Evolutionary conservation across 495 filamentous ascomycete species (phyloP).

Genomic region (Hyaloscypha hepaticicola): DNA sequence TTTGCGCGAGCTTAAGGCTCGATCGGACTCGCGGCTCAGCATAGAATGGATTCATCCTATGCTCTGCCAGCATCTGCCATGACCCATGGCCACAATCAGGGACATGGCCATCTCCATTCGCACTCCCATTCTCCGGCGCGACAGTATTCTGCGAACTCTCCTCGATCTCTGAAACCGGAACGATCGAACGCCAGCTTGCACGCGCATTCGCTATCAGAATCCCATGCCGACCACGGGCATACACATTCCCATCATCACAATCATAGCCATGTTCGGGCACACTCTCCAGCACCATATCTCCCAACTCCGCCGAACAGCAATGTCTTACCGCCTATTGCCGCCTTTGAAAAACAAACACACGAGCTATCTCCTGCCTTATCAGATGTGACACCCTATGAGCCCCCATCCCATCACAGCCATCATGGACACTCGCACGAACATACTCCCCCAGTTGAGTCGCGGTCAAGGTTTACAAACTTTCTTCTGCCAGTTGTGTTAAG

Average conservation of each 20-base stretch:
- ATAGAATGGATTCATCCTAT: constrained; percentile 49
- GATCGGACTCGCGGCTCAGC: constrained; percentile 2
- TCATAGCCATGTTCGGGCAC: constrained; percentile 20
- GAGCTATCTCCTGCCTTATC: constrained; percentile 11
- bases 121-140: constrained; percentile 34
- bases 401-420: constrained; percentile 27
- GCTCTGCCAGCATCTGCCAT: constrained; percentile 49
- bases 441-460: constrained; percentile 31
- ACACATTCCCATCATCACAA: constrained; percentile 34
- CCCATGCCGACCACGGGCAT: constrained; percentile 37
- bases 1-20: constrained; percentile 22
- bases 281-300: constrained; percentile 9
- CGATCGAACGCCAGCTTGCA: constrained; percentile 32
- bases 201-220: constrained; percentile 36
- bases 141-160: constrained; percentile 20
- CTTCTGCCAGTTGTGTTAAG: constrained; percentile 62
- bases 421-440: constrained; percentile 29
- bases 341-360: constrained; percentile 16
- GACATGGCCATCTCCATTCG: constrained; percentile 38
- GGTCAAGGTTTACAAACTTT: constrained; percentile 62
- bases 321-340: constrained; percentile 8
- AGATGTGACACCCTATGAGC: constrained; percentile 7
- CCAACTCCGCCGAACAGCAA: constrained; percentile 28
- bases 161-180: constrained; percentile 26
- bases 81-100: constrained; percentile 42